Base-by-base conservation (phyloP, 2,329 filamentous ascomycete species). In the Graphilbum sp. region DNA sequence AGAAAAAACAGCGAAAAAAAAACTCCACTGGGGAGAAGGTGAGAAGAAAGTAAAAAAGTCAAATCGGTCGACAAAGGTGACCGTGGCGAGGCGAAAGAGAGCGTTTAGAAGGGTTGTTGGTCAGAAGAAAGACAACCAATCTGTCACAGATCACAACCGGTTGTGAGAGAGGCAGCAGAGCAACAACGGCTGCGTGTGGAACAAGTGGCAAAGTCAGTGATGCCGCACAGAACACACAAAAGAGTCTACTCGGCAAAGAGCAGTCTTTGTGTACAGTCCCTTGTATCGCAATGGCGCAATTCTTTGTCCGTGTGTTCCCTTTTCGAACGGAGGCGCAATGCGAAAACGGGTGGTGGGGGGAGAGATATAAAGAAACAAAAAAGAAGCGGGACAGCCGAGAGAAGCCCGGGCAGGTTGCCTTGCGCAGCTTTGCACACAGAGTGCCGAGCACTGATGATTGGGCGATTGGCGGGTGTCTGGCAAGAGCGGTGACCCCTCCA, bases 101-200 rank as follows among this genome's bases (percentile, higher is more conserved):
- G 16, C 12, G n/a, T 21, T 34, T n/a, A 24, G n/a, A 18, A 41
- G 30, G 16, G 18, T 13, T 27, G 34, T n/a, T 31, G 33, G 34
- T 24, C 8, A 33, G 34, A 36, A 29, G 25, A 16, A 39, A 35
- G 16, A 34, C 20, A 35, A 7, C 20, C 35, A 12, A 29, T 5
- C 27, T 10, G 27, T 12, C 13, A 29, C 27, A 39, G 34, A 32
- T 42, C 44, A 46, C 44, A 46, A 45, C 43, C 44, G 36, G 44
- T 43, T 45, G 44, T 43, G 43, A 37, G 12, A 37, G 12, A 36
- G 33, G 38, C 23, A 34, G 30, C 29, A 29, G 20, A 25, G 32
- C 20, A 16, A n/a, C 12, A 9, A 16, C 25, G n/a, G 17, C 12
- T 25, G 7, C 7, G 7, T 12, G 23, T 25, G 7, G 23, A 12